A percentile compares a stretch with the other conserved stretches of the same genome.
Conservation (phyloP, 2,329 filamentous ascomycete genomes). For the Dactylellina haptotyla region DNA sequence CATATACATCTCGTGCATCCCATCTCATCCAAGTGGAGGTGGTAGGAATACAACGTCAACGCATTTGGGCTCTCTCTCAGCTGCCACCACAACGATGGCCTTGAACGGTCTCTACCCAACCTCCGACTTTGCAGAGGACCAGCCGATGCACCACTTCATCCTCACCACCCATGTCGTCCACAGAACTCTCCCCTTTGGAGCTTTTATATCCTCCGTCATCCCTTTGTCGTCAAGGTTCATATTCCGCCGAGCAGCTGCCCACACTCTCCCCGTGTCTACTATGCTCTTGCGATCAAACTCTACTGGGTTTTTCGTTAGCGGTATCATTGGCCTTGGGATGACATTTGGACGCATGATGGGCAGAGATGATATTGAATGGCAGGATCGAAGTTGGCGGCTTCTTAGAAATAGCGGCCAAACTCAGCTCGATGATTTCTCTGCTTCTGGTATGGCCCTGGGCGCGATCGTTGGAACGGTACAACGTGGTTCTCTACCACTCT, state of each 20-base stretch:
- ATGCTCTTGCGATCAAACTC: conserved; percentile 65
- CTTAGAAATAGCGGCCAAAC: conserved; percentile 70
- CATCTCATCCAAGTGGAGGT: too few relatives aligned
- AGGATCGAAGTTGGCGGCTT: conserved; percentile 72
- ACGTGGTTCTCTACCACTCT: conserved; percentile 59
- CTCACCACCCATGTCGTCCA: conserved; percentile 71
- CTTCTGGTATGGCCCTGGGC: conserved; percentile 62
- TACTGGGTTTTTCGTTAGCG: conserved; percentile 64
- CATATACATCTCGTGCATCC: too few relatives aligned
- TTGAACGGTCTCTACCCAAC: conserved; percentile 37
- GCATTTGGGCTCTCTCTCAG: too few relatives aligned
- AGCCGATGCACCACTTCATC: conserved; percentile 67
- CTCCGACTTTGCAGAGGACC: conserved; percentile 71
- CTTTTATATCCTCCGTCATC: conserved; percentile 64
- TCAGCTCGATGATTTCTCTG: conserved; percentile 69
- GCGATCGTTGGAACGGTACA: conserved; percentile 59
- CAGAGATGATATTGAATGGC: conserved; percentile 71
- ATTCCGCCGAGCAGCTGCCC: conserved; percentile 56
- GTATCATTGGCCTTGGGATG: conserved; percentile 62
- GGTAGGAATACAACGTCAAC: too few relatives aligned
- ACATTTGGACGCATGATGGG: conserved; percentile 68
- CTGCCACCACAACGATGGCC: conserved; percentile 24
- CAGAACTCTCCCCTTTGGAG: conserved; percentile 67
- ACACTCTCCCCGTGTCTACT: conserved; percentile 57
- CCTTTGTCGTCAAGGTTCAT: conserved; percentile 60